Evolutionary conservation across 306 rosid genomes (phyloP).

Genomic region (Cucurbita moschata): DNA sequence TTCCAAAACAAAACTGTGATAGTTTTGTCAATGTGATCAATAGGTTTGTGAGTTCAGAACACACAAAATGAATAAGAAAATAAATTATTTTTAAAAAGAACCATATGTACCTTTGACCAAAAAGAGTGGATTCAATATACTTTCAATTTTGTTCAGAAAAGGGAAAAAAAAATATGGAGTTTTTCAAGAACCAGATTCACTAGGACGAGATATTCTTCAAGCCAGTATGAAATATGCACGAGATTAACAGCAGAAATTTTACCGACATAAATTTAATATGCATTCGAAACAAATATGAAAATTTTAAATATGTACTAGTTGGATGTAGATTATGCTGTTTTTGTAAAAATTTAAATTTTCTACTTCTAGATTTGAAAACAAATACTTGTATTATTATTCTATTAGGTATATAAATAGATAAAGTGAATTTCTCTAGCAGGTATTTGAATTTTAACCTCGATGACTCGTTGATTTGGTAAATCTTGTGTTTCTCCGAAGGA

Average conservation of each 20-base stretch:
- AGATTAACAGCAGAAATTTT: background rate
- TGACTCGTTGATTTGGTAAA: conserved; percentile 36
- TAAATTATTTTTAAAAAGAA: background rate
- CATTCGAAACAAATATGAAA: background rate
- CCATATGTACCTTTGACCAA: background rate
- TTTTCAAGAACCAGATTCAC: background rate
- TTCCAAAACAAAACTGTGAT: background rate
- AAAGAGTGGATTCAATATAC: background rate
- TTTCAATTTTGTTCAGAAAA: background rate
- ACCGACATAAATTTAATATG: background rate
- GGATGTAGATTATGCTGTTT: background rate
- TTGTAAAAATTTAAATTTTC: background rate
- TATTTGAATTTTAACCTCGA: conserved; percentile 31
- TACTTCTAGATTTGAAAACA: background rate
- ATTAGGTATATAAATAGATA: background rate
- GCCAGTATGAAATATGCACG: background rate
- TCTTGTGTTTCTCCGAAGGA: conserved; percentile 37
- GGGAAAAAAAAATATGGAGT: background rate
- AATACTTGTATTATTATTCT: background rate
- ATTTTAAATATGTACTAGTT: background rate
- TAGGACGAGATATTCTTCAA: background rate
- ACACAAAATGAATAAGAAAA: background rate
- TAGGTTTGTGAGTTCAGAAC: background rate
- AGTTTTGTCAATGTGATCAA: background rate
- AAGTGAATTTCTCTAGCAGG: background rate